Base-by-base conservation (phyloP, 176 grass and related monocot species). In the Avena sativa region DNA sequence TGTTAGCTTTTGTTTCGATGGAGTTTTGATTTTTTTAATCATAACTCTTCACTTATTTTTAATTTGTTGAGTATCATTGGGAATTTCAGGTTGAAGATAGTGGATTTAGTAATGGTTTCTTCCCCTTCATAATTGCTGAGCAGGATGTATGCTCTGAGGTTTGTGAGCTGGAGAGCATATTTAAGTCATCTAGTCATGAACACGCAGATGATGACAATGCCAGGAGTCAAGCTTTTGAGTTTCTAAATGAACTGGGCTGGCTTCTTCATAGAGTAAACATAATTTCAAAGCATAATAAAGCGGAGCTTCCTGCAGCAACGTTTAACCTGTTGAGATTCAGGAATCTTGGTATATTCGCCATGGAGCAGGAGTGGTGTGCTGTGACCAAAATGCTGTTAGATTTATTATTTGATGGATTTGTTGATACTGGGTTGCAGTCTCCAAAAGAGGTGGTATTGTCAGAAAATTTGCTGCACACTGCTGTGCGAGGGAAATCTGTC, bases 121-220 rank as follows among this genome's bases (percentile, higher is more conserved):
- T 99, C 67, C 97, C 97, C 16, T 94, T 99, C 83, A 99, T 99
- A 96, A 89, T 99, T 66, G 94, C 97, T 15, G 97, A 99, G 70
- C 86, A 96, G 80, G 94, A 97, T 21, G 81, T 96, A 34, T 99
- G 97, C 90, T 94, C 89, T 25, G 97, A 99, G 89, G 84, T 99
- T 82, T 87, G 91, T 87, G 87, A 84, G 76, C 91, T 99, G 84
- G 97, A 98, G 70, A 89, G 85, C 86, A 71, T 74, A 88, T 90
- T 98, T 86, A 84, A 93, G 52, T 71, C 74, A 59, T 72, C 90
- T 43, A 69, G 49, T 65, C 48, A 78, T 38, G 78, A 83, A 83
- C 63, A 36, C 72, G 70, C 80, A 56, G 88, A 89, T 61, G 55
- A 50, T 59, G 81, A 86, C 61, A 88, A 36, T 86, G 69, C 72